These are phyloP conservation scores for Fusarium annulatum DNA, from an alignment of 2,329 filamentous ascomycete species.

Conservation along the genomic window DNA sequence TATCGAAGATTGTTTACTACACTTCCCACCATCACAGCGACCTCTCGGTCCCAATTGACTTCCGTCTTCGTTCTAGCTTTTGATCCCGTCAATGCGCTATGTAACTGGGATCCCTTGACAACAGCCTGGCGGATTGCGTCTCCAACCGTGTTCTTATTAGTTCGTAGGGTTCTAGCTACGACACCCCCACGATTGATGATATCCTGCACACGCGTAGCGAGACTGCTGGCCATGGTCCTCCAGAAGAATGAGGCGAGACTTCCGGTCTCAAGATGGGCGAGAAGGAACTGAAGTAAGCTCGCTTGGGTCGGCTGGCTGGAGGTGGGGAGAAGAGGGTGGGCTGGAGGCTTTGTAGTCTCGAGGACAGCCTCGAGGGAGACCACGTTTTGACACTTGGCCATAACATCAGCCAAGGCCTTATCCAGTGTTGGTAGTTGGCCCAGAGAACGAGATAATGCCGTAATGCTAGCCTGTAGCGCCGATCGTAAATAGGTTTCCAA, in stretches of 20 bases:
- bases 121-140: slow-evolving; percentile 88
- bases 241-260: slow-evolving; percentile 93
- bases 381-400: slow-evolving; percentile 87
- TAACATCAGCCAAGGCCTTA: slow-evolving; percentile 82
- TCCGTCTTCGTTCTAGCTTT: slow-evolving; percentile 60
- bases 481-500: slow-evolving; percentile 86
- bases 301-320: slow-evolving; percentile 49
- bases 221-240: slow-evolving; percentile 83
- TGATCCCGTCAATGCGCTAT: slow-evolving; percentile 61
- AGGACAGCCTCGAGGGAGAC: slow-evolving; percentile 87
- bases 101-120: slow-evolving; percentile 76
- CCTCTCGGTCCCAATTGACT: slow-evolving; percentile 85
- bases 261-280: slow-evolving; percentile 84
- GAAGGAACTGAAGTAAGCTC: slow-evolving; percentile 76
- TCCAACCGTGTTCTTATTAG: slow-evolving; percentile 78
- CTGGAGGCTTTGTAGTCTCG: slow-evolving; percentile 72
- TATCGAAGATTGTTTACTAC: slow-evolving; percentile 70
- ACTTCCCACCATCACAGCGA: slow-evolving; percentile 92
- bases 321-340: slow-evolving; percentile 71
- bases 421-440: slow-evolving; percentile 85
- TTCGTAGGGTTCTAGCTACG: slow-evolving; percentile 81
- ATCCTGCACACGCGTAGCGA: slow-evolving; percentile 83
- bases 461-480: slow-evolving; percentile 80
- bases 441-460: slow-evolving; percentile 78
- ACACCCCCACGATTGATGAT: slow-evolving; percentile 86